Evolutionary conservation across 768 basidiomycete genomes (phyloP).

Genomic region (Boletus vinaceobasis): DNA sequence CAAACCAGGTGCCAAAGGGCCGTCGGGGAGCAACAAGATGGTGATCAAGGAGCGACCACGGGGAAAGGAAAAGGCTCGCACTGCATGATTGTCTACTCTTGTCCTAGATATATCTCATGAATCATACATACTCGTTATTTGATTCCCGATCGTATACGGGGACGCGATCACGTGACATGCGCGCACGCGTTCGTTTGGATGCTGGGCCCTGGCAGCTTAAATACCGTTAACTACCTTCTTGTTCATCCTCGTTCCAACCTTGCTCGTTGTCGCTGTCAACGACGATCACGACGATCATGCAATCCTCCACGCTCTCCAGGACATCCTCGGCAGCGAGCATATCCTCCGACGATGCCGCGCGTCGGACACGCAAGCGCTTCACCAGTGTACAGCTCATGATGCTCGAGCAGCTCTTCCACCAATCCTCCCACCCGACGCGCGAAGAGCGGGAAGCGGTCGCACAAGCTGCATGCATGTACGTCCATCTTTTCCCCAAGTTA

Average conservation of each 20-base stretch:
- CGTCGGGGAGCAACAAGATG: slow-evolving; percentile 67
- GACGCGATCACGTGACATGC: slow-evolving; percentile 31
- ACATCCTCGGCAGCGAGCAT: slow-evolving; percentile 57
- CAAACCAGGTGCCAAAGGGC: slow-evolving; percentile 83
- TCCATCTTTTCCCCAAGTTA: not conserved
- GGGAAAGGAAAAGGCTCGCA: slow-evolving; percentile 49
- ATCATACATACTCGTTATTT: not conserved
- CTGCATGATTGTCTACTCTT: not conserved
- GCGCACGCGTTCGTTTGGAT: slow-evolving; percentile 32
- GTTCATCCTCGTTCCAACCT: not conserved
- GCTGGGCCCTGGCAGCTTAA: slow-evolving; percentile 21
- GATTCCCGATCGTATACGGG: slow-evolving; percentile 4
- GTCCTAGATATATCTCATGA: not conserved
- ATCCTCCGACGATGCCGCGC: slow-evolving; percentile 47
- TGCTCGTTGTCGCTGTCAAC: slow-evolving; percentile 4
- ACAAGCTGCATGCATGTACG: slow-evolving; percentile 61
- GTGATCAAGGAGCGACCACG: slow-evolving; percentile 83
- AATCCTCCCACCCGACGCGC: slow-evolving; percentile 70
- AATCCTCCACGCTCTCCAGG: slow-evolving; percentile 39
- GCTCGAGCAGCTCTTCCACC: slow-evolving; percentile 71
- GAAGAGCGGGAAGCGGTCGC: slow-evolving; percentile 68
- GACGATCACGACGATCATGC: slow-evolving; percentile 12
- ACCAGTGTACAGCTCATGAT: slow-evolving; percentile 64
- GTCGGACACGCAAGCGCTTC: slow-evolving; percentile 70
- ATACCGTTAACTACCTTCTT: slow-evolving; percentile 13